Conservation (phyloP, 2,329 filamentous ascomycete species). For the Pyrenophora tritici-repentis region DNA sequence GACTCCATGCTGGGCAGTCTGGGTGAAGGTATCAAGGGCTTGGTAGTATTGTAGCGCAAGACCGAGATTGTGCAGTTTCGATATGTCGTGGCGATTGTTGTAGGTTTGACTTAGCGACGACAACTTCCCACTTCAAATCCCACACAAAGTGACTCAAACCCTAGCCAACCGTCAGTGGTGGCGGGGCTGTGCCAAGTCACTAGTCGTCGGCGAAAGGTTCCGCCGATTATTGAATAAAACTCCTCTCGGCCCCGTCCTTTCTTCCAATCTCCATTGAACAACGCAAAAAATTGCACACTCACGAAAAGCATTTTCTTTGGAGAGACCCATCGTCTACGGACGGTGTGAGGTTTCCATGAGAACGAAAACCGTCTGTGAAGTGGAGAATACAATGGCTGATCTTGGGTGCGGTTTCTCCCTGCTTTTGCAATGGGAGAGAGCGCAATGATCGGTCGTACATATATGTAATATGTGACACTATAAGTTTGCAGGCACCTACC, state of each 20-base stretch:
- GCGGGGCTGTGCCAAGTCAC: conserved; percentile 29
- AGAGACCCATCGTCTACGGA: conserved; percentile 48
- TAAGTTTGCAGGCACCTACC: too few species aligned
- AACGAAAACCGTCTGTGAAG: conserved; percentile 64
- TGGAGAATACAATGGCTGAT: conserved; percentile 57
- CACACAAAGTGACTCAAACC: conserved; percentile 44
- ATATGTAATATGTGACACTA: neutral
- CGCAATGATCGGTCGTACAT: conserved; percentile 66
- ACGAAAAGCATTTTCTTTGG: conserved; percentile 63
- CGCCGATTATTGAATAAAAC: conserved; percentile 34
- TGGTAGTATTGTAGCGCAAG: neutral
- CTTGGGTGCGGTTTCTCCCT: conserved; percentile 63
- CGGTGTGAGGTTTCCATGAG: conserved; percentile 56
- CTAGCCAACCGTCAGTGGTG: conserved; percentile 31
- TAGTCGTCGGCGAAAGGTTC: conserved; percentile 21
- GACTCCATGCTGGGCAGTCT: conserved; percentile 47
- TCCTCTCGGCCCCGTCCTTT: conserved; percentile 26
- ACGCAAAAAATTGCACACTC: conserved; percentile 61
- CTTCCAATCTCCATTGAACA: conserved; percentile 57
- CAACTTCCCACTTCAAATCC: conserved; percentile 25
- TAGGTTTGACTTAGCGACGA: conserved; percentile 14
- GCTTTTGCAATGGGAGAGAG: conserved; percentile 57
- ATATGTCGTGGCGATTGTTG: conserved; percentile 6
- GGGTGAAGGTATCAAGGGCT: neutral
- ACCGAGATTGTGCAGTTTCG: neutral